These are phyloP conservation scores for Detonula confervacea DNA, from an alignment of 352 stramenopile species.

Conservation along the genomic window DNA sequence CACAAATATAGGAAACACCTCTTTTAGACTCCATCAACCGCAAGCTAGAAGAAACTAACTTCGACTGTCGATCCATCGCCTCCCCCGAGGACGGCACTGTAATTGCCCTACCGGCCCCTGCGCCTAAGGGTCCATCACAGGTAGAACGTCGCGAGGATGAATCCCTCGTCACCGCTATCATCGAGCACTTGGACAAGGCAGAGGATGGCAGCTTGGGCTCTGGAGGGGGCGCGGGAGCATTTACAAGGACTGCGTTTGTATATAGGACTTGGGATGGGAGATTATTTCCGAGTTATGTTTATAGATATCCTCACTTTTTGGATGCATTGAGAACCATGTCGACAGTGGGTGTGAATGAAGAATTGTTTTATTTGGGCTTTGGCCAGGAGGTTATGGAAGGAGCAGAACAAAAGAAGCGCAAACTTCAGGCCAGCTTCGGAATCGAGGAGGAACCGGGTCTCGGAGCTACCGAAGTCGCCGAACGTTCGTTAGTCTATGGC, in stretches of 20 bases:
- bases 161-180: conserved; percentile 26
- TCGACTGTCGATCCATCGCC: conserved; percentile 38
- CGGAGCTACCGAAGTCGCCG: not conserved
- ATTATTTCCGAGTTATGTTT: conserved; percentile 51
- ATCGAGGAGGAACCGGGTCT: conserved; percentile 6
- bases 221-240: conserved; percentile 26
- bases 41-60: conserved; percentile 63
- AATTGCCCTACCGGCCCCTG: conserved; percentile 30
- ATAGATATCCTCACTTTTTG: conserved; percentile 53
- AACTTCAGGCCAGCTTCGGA: not conserved
- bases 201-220: conserved; percentile 34
- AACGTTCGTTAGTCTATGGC: conserved; percentile 49
- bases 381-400: conserved; percentile 6
- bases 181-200: conserved; percentile 32
- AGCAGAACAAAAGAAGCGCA: not conserved
- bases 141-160: conserved; percentile 20
- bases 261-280: conserved; percentile 43
- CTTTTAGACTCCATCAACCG: conserved; percentile 55
- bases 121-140: conserved; percentile 47
- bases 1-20: conserved; percentile 30
- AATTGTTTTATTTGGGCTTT: conserved; percentile 57
- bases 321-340: conserved; percentile 47
- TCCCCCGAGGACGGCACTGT: conserved; percentile 35
- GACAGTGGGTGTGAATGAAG: conserved; percentile 37
- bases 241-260: conserved; percentile 43